phyloP scores from a whole-genome alignment of 2,329 filamentous ascomycete genomes.

The Curvularia spicifera region DNA sequence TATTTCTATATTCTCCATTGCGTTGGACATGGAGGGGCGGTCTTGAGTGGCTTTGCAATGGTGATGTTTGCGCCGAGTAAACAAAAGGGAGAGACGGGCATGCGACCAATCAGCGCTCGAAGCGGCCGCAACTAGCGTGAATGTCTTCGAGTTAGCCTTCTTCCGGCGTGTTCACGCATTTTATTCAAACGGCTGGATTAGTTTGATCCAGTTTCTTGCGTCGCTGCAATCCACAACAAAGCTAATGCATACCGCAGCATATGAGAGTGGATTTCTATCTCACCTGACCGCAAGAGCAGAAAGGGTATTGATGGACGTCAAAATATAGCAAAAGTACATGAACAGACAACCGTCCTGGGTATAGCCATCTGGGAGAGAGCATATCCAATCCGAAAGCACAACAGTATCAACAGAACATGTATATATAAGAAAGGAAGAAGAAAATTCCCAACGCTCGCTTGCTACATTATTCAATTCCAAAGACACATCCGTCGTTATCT shows the following conservation, averaged over 20 bases:
- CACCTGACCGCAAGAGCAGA: conserved; percentile 36
- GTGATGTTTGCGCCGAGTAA: conserved; percentile 38
- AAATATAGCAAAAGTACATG: conserved; percentile 11
- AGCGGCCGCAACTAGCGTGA: conserved; percentile 19
- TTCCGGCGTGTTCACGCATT: not conserved
- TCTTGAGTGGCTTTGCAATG: conserved; percentile 12
- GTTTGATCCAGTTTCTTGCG: not conserved
- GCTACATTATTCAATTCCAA: conserved; percentile 29
- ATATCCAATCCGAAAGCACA: conserved; percentile 16
- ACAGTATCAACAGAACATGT: conserved; percentile 12
- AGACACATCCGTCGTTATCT: conserved; percentile 5
- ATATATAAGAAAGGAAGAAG: conserved; percentile 19
- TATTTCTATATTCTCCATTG: conserved; percentile 38
- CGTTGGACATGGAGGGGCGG: conserved; percentile 2
- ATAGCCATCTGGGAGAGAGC: conserved; percentile 27
- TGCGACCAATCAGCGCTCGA: conserved; percentile 30
- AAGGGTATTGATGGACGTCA: conserved; percentile 46
- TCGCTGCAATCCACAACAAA: not conserved
- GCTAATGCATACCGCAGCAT: not conserved
- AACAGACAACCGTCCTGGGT: conserved; percentile 15
- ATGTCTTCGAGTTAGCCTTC: not conserved
- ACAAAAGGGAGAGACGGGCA: conserved; percentile 27
- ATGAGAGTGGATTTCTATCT: conserved; percentile 9
- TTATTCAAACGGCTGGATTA: not conserved
- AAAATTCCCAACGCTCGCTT: conserved; percentile 17